phyloP scores from a whole-genome alignment of 2,329 filamentous ascomycete genomes.

The Coniochaeta prunicola region DNA sequence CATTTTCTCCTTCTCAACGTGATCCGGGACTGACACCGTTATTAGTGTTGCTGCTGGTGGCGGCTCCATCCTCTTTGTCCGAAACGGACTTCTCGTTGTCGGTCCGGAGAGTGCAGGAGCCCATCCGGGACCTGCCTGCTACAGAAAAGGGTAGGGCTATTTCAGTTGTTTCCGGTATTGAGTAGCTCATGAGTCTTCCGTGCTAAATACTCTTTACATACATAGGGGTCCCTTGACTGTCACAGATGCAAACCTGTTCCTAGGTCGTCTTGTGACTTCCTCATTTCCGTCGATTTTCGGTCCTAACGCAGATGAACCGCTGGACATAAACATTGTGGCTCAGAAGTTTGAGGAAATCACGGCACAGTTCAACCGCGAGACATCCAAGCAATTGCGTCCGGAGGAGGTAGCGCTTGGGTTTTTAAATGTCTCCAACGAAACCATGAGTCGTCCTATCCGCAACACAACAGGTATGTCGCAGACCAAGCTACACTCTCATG shows the following conservation, averaged over 20 bases:
- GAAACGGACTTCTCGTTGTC: conserved; percentile 64
- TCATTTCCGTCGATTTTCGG: background rate
- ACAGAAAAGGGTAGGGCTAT: conserved; percentile 46
- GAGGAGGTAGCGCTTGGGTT: conserved; percentile 34
- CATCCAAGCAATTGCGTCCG: background rate
- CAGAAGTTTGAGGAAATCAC: background rate
- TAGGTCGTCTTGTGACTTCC: background rate
- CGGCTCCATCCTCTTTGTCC: conserved; percentile 52
- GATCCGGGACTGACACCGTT: background rate
- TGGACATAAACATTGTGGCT: background rate
- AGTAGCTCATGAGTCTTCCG: conserved; percentile 36
- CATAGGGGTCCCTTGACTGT: background rate
- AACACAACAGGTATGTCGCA: conserved; percentile 44
- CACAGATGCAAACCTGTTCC: background rate
- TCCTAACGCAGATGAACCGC: background rate
- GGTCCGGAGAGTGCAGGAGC: conserved; percentile 67
- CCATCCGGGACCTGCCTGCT: conserved; percentile 65
- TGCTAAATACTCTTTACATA: too few relatives aligned
- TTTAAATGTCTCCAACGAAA: conserved; percentile 68
- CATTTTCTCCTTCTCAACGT: too few relatives aligned
- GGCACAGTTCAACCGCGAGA: background rate
- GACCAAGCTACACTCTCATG: conserved; percentile 27
- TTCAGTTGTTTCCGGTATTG: background rate
- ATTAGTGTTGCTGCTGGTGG: conserved; percentile 43
- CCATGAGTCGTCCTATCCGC: conserved; percentile 69